phyloP scores from a whole-genome alignment of 768 basidiomycete species.

The Lenzites betulinus region DNA sequence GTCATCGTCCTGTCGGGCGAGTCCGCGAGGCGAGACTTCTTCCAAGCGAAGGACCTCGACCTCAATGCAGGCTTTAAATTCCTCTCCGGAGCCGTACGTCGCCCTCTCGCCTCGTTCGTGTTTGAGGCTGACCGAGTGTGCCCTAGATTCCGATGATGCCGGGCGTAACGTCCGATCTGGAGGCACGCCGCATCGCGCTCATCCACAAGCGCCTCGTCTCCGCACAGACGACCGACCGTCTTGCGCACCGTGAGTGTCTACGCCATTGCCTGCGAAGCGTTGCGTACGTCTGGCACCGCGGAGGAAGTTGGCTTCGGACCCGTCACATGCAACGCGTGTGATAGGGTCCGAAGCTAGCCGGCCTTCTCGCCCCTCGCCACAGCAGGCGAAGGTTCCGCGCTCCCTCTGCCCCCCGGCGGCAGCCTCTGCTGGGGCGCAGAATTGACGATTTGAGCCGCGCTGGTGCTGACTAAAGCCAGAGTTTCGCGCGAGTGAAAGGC shows the following conservation, averaged over 20 bases:
- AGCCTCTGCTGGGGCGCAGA: not conserved
- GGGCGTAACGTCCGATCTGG: conserved; percentile 73
- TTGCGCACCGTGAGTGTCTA: conserved; percentile 58
- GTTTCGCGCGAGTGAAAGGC: not conserved
- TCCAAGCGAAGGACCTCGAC: conserved; percentile 69
- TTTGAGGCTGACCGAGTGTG: not conserved
- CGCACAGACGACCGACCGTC: conserved; percentile 61
- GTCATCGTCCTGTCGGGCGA: conserved; percentile 80
- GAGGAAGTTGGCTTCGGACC: conserved; percentile 5
- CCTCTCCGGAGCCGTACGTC: conserved; percentile 71
- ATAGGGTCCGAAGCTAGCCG: conserved; percentile 8
- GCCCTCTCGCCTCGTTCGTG: not conserved
- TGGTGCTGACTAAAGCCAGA: not conserved
- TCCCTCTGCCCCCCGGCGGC: not conserved
- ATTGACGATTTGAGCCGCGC: not conserved
- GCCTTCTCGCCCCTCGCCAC: not conserved
- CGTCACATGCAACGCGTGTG: conserved; percentile 6
- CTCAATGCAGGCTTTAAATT: conserved; percentile 80
- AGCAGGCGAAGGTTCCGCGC: not conserved
- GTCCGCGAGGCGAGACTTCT: conserved; percentile 66
- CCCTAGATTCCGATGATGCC: conserved; percentile 72
- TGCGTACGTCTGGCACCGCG: not conserved
- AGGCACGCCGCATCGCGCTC: conserved; percentile 56
- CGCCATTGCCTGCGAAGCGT: conserved; percentile 13
- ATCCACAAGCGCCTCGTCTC: conserved; percentile 73